These are phyloP conservation scores for Penicillium sp. DNA, from an alignment of 2,329 filamentous ascomycete genomes.

Conservation along the genomic window DNA sequence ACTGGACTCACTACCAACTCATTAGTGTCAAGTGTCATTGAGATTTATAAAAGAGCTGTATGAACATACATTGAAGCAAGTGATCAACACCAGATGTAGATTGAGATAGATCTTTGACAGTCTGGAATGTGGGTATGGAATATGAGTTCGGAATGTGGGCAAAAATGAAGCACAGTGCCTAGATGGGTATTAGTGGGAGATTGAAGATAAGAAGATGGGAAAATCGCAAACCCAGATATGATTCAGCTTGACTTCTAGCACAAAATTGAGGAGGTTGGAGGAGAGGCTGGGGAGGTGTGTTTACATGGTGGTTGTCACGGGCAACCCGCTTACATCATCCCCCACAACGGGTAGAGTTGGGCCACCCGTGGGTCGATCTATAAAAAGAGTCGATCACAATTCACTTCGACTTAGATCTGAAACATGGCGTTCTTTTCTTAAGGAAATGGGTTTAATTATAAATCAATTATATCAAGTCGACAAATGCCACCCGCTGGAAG, in stretches of 20 bases:
- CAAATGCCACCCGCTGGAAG: not conserved
- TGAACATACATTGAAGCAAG: slow-evolving; percentile 10
- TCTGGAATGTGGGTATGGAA: slow-evolving; percentile 5
- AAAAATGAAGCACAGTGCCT: slow-evolving; percentile 1
- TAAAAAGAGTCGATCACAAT: slow-evolving; percentile 10
- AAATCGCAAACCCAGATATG: slow-evolving; percentile 10
- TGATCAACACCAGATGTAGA: slow-evolving; percentile 11
- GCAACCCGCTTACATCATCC: slow-evolving; percentile 26
- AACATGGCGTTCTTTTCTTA: not conserved
- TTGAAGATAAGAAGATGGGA: slow-evolving; percentile 4
- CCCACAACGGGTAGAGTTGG: slow-evolving; percentile 1
- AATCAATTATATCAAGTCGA: not conserved
- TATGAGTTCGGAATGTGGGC: slow-evolving; percentile 3
- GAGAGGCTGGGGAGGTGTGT: slow-evolving; percentile 31
- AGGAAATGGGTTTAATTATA: not conserved
- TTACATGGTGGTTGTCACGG: slow-evolving; percentile 20
- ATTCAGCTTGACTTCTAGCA: slow-evolving; percentile 5
- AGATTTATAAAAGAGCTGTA: not conserved
- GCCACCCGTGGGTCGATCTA: slow-evolving; percentile 4
- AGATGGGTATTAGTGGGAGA: slow-evolving; percentile 6
- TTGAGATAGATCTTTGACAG: slow-evolving; percentile 5
- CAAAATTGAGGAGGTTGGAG: slow-evolving; percentile 33
- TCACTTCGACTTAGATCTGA: not conserved
- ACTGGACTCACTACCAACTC: slow-evolving; percentile 19
- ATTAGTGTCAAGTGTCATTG: slow-evolving; percentile 7